Evolutionary conservation across 2,329 filamentous ascomycete species (phyloP), one percentile per base, ranked within the genome.

Genomic region (Cladophialophora yegresii): DNA sequence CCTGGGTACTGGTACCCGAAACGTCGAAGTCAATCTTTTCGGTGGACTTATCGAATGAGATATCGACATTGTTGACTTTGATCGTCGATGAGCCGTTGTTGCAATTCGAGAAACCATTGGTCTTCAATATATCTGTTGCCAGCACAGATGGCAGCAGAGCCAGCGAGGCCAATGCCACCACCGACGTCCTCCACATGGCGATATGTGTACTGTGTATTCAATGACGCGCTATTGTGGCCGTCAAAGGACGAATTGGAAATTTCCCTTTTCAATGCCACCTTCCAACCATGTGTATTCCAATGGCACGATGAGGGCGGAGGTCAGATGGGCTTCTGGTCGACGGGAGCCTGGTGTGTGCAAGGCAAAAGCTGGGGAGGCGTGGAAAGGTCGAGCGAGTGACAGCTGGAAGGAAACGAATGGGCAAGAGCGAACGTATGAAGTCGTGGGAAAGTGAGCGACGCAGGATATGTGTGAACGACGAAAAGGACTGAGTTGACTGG

Each of bases 1-100:
- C 77, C 74, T 85, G 85, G 60, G 78, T 77, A 75, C 90, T 97
- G 65, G 84, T 87, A 66, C 93, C 95, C 36, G 88, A 86, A 23
- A 97, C 85, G 75, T 98, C 87, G 77, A 97, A 98, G 3, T 80
- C 85, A 66, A 98, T 84, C 55, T 84, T 84, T 74, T 90, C 87
- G 65, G 87, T 87, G 64, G 84, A 82, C 69, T 88, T 88, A 80
- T 96, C 86, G 79, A 96, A 98, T 71, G 85, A 81, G 65, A 97
- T 89, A 71, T 93, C 81, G 67, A 96, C 81, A 71, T 84, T 87
- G 70, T 92, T 82, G 60, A 97, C 88, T 67, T 83, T 83, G 72
- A 98, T 87, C 43, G 80, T 78, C 64, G 81, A 73, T 71, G 84
- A 78, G 64, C 81, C 76, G 54, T 75, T 73, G 10, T 72, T 69